Evolutionary conservation across 768 basidiomycete genomes (phyloP).

Genomic region (Dendrothele bispora): DNA sequence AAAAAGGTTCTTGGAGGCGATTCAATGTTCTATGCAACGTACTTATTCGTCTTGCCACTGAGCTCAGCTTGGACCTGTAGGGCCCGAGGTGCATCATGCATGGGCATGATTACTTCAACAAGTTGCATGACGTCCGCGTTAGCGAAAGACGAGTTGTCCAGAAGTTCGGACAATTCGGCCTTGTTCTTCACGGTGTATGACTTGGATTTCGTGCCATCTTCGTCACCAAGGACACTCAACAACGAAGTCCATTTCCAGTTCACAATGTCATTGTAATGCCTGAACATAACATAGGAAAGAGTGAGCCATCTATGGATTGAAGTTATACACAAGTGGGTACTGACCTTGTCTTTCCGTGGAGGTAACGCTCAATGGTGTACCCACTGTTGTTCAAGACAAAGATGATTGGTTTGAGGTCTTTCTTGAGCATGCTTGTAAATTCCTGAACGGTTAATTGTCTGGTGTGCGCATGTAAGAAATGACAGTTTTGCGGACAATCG

Average conservation of each 20-base stretch:
- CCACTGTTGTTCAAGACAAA: conserved; percentile 82
- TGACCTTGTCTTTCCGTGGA: conserved; percentile 63
- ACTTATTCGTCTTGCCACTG: conserved; percentile 50
- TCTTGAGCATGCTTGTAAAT: conserved; percentile 77
- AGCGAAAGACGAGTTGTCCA: conserved; percentile 63
- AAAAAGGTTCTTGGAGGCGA: neutral
- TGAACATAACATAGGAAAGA: conserved; percentile 19
- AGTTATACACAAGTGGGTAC: conserved; percentile 7
- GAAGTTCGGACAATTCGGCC: conserved; percentile 62
- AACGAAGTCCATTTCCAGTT: conserved; percentile 76
- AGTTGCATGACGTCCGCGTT: conserved; percentile 69
- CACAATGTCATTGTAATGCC: conserved; percentile 85
- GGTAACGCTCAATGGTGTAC: conserved; percentile 84
- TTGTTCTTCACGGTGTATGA: conserved; percentile 72
- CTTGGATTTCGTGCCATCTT: conserved; percentile 46
- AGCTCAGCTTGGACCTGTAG: conserved; percentile 58
- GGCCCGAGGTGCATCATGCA: conserved; percentile 67
- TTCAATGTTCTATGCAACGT: conserved; percentile 18
- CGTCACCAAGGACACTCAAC: conserved; percentile 58
- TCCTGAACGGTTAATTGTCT: conserved; percentile 84
- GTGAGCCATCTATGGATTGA: neutral
- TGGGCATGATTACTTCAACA: conserved; percentile 78
- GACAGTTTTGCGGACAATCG: too few relatives aligned
- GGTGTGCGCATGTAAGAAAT: too few relatives aligned
- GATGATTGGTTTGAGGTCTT: conserved; percentile 75